These are phyloP conservation scores for Penicillium sp. DNA, from an alignment of 2,329 filamentous ascomycete species.

Conservation along the genomic window DNA sequence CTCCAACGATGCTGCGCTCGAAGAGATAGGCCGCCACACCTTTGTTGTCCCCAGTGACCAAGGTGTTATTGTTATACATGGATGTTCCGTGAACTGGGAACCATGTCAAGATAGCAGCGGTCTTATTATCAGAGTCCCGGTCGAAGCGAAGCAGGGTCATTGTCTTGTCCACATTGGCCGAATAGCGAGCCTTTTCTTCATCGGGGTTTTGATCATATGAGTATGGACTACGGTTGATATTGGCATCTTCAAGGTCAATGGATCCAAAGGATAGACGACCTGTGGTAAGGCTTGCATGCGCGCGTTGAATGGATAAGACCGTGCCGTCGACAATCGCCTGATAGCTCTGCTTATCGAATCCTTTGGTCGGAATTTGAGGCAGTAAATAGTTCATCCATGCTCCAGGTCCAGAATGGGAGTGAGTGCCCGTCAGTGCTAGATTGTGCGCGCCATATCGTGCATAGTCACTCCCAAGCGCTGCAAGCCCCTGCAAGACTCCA, in stretches of 20 bases:
- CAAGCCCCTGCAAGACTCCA: constrained; percentile 78
- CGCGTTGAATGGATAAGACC: constrained; percentile 75
- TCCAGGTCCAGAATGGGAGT: constrained; percentile 87
- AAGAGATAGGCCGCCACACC: constrained; percentile 85
- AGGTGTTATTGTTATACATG: constrained; percentile 85
- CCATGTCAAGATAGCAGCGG: constrained; percentile 82
- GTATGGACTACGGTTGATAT: constrained; percentile 85
- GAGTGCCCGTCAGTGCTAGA: constrained; percentile 85
- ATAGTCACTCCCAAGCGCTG: constrained; percentile 69
- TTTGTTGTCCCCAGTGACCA: constrained; percentile 94
- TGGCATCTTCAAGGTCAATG: constrained; percentile 70
- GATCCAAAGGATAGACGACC: constrained; percentile 71
- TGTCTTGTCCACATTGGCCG: constrained; percentile 67
- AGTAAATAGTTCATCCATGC: constrained; percentile 94
- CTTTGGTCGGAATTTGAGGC: constrained; percentile 84
- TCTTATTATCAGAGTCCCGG: constrained; percentile 70
- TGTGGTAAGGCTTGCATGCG: constrained; percentile 69
- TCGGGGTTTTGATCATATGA: constrained; percentile 85
- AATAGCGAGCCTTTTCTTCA: constrained; percentile 70
- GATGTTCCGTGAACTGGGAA: constrained; percentile 92
- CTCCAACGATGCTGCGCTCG: constrained; percentile 65
- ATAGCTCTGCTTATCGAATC: constrained; percentile 85
- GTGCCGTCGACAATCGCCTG: constrained; percentile 85
- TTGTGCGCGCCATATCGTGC: constrained; percentile 75
- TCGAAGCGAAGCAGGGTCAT: constrained; percentile 79